Evolutionary conservation across 768 basidiomycete species (phyloP).

Genomic region (Tricholomella constricta): DNA sequence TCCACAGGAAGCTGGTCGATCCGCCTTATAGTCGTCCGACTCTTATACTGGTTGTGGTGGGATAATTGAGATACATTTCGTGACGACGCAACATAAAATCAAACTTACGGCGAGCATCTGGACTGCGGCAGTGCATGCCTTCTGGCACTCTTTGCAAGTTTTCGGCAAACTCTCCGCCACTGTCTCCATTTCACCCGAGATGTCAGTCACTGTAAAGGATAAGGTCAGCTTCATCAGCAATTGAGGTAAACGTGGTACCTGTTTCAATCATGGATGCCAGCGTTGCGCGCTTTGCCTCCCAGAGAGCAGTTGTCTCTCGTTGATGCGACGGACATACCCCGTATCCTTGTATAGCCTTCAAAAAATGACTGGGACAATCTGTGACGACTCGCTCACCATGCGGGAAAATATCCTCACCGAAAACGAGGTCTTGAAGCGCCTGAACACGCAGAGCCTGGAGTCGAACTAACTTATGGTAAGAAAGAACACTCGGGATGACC

Average conservation of each 20-base stretch:
- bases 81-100: background rate
- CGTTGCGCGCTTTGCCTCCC: conserved; percentile 52
- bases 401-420: conserved; percentile 68
- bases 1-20: conserved; percentile 47
- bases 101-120: conserved; percentile 67
- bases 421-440: conserved; percentile 50
- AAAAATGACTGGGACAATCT: conserved; percentile 5
- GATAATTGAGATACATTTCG: conserved; percentile 13
- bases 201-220: conserved; percentile 53
- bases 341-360: background rate
- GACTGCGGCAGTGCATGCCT: conserved; percentile 63
- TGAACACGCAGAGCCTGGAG: conserved; percentile 61
- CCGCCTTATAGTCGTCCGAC: conserved; percentile 51
- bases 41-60: conserved; percentile 56
- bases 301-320: conserved; percentile 42
- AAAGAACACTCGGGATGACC: conserved; percentile 55
- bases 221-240: background rate
- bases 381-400: conserved; percentile 43
- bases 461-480: conserved; percentile 64
- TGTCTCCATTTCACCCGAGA: conserved; percentile 66
- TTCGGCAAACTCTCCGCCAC: conserved; percentile 44
- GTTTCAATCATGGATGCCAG: conserved; percentile 53
- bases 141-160: conserved; percentile 54
- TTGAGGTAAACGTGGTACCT: conserved; percentile 34
- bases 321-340: conserved; percentile 50